Base-by-base conservation (phyloP, 2,329 filamentous ascomycete genomes). In the Penicillium expansum region DNA sequence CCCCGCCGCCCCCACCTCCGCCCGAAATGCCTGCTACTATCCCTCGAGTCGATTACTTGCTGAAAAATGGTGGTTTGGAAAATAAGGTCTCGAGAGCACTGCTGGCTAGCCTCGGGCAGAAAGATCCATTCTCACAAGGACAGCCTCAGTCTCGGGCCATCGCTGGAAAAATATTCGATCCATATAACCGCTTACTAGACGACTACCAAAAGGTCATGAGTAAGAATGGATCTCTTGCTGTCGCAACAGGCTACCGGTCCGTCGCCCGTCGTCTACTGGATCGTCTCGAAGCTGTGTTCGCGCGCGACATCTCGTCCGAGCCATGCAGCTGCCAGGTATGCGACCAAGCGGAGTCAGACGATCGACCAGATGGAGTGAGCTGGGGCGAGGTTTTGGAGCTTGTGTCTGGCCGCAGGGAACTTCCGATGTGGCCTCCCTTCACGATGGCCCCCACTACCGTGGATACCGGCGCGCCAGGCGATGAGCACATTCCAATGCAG, bases 311-410 rank as follows among this genome's bases (percentile, higher is more conserved):
- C 35, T 92, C 92, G 0, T 86, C 86, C 0, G 87, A 96, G 67
- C 86, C 88, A n/a, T 97, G 93, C 71, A 79, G 81, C 42, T 97
- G 93, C 72, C 80, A 94, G 55, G 90, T 97, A 80, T 97, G 93
- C 69, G 84, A 88, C 45, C 77, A 83, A 37, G 82, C 86, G 37
- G 83, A 88, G 16, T 67, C 82, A 29, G 77, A 78, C 35, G 84
- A 86, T 60, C 83, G 81, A 54, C 66, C 66, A 5, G 66, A 70
- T 2, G 92, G 92, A 2, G 81, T 97, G 30, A 94, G 91, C 60
- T 99, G 93, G 93, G 93, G 94, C 10, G 93, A 97, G 71, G 92
- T 97, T 13, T 77, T 99, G 24, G 94, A 99, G 74, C 87, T 92
- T 70, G 92, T 96, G 13, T 94, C 91, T 62, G 93, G 93, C 18